phyloP scores from a whole-genome alignment of 2,329 filamentous ascomycete genomes.

The Ascochyta clinopodiicola region DNA sequence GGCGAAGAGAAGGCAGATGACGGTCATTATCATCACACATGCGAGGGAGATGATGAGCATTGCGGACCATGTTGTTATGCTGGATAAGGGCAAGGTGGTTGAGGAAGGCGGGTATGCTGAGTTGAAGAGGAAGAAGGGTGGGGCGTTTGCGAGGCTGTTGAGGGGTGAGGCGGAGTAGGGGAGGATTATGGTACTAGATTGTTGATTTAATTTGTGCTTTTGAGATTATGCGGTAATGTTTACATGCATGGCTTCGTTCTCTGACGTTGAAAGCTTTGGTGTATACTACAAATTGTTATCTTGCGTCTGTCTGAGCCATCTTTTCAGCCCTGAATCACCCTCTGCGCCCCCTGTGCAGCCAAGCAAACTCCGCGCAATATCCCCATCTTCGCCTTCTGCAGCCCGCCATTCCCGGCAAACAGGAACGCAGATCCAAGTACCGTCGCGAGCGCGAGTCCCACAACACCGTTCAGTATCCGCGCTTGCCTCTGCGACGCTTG shows the following conservation, averaged over 20 bases:
- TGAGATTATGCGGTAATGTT: background rate
- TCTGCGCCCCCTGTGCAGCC: slow-evolving; percentile 31
- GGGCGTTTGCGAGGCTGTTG: slow-evolving; percentile 46
- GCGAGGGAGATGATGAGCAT: slow-evolving; percentile 84
- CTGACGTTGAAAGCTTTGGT: background rate
- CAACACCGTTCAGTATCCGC: slow-evolving; percentile 38
- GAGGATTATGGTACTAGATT: background rate
- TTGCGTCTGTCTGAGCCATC: background rate
- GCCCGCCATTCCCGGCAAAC: slow-evolving; percentile 32
- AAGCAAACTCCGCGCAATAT: slow-evolving; percentile 37
- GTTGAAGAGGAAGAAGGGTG: slow-evolving; percentile 52
- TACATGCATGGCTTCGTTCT: background rate
- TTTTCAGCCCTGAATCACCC: slow-evolving; percentile 22
- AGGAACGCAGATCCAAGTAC: slow-evolving; percentile 26
- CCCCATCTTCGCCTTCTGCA: slow-evolving; percentile 34
- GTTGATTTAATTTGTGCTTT: background rate
- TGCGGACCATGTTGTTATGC: slow-evolving; percentile 74
- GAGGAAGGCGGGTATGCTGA: slow-evolving; percentile 72
- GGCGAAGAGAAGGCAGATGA: slow-evolving; percentile 55
- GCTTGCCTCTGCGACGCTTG: slow-evolving; percentile 63
- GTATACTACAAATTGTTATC: slow-evolving; percentile 1
- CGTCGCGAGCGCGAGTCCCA: slow-evolving; percentile 30
- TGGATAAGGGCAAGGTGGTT: slow-evolving; percentile 70
- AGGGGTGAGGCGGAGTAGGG: slow-evolving; percentile 41
- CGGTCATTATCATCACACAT: slow-evolving; percentile 84